These are phyloP conservation scores for Puya raimondii DNA, from an alignment of 176 grass and related monocot genomes.

Conservation along the genomic window DNA sequence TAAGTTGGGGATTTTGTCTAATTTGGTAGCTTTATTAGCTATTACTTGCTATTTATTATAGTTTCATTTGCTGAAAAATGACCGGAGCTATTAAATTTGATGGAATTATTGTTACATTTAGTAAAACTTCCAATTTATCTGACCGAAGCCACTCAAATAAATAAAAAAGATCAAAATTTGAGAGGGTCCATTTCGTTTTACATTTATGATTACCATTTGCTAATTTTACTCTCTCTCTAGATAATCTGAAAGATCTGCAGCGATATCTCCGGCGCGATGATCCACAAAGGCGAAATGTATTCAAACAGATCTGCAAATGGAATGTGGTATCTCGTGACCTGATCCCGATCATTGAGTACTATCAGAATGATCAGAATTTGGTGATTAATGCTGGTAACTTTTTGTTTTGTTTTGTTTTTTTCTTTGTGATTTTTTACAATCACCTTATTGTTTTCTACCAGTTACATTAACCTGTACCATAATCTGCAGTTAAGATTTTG, in stretches of 20 bases:
- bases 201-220: background rate
- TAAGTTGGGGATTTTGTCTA: background rate
- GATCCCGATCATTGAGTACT: slow-evolving; percentile 74
- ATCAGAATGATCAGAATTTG: slow-evolving; percentile 63
- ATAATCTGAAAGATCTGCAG: slow-evolving; percentile 81
- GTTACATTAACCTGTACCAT: background rate
- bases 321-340: slow-evolving; percentile 60
- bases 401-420: slow-evolving; percentile 3
- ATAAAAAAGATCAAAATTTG: background rate
- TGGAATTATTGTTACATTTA: too few relatives aligned
- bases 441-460: background rate
- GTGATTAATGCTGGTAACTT: slow-evolving; percentile 51
- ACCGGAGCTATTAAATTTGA: too few relatives aligned
- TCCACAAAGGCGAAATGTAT: slow-evolving; percentile 56
- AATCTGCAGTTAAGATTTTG: slow-evolving; percentile 76
- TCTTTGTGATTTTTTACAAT: background rate
- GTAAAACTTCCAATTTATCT: too few relatives aligned
- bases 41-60: too few relatives aligned
- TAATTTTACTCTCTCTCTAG: slow-evolving; percentile 23
- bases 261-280: slow-evolving; percentile 71
- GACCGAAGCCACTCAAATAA: background rate
- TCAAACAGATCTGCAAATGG: slow-evolving; percentile 93
- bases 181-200: background rate
- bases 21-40: too few relatives aligned
- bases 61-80: too few relatives aligned